Conservation (phyloP, 2,329 filamentous ascomycete species). For the Hypomyces perniciosus region DNA sequence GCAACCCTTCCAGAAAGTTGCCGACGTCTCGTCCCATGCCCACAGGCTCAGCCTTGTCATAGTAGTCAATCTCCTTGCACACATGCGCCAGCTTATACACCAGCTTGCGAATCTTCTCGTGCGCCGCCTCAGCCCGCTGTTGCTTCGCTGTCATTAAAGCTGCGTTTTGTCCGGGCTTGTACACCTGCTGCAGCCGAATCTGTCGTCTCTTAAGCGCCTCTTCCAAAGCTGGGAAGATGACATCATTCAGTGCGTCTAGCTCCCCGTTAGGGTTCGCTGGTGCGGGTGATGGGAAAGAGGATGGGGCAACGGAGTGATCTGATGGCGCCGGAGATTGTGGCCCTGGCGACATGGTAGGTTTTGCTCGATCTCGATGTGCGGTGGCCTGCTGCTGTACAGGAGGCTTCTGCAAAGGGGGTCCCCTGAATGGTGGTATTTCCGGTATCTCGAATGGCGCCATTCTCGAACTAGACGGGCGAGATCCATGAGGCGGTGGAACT, state of each 20-base stretch:
- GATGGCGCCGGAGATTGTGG: slow-evolving; percentile 25
- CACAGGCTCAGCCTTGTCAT: slow-evolving; percentile 79
- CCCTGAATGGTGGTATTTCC: slow-evolving; percentile 52
- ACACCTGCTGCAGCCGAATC: slow-evolving; percentile 50
- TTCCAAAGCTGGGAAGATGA: slow-evolving; percentile 88
- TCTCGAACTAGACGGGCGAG: slow-evolving; percentile 34
- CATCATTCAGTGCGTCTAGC: slow-evolving; percentile 80
- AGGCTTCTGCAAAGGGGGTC: slow-evolving; percentile 26
- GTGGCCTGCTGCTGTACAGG: not conserved
- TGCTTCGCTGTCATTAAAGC: slow-evolving; percentile 52
- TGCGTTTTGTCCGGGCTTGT: slow-evolving; percentile 34
- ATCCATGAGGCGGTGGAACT: slow-evolving; percentile 30
- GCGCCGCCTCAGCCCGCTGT: slow-evolving; percentile 63
- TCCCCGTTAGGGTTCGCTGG: slow-evolving; percentile 58
- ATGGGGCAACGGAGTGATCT: slow-evolving; percentile 31
- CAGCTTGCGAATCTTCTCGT: slow-evolving; percentile 75
- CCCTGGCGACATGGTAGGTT: slow-evolving; percentile 18
- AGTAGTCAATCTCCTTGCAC: slow-evolving; percentile 85
- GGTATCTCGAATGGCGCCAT: slow-evolving; percentile 39
- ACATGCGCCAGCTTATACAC: slow-evolving; percentile 77
- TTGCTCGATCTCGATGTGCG: slow-evolving; percentile 18
- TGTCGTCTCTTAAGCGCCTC: slow-evolving; percentile 80
- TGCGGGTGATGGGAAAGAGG: slow-evolving; percentile 51
- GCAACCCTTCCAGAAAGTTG: slow-evolving; percentile 81
- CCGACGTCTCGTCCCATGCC: slow-evolving; percentile 90